These are phyloP conservation scores for Paramyrothecium sp. DNA, from an alignment of 2,329 filamentous ascomycete species.

Conservation along the genomic window DNA sequence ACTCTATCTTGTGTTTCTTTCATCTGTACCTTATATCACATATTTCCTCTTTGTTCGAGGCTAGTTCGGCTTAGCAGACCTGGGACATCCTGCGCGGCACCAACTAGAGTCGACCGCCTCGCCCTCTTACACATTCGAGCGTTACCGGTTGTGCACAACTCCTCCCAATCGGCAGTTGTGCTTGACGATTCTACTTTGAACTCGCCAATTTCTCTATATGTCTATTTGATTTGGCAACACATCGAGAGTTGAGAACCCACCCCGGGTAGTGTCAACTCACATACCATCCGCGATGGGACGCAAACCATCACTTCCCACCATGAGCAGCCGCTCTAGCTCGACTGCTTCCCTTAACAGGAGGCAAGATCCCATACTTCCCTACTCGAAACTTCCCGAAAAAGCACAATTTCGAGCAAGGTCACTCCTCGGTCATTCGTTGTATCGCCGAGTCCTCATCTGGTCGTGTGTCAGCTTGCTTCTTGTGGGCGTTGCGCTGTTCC, in stretches of 20 bases:
- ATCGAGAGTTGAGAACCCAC: background rate
- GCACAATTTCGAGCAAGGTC: constrained; percentile 40
- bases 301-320: constrained; percentile 26
- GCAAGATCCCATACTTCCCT: constrained; percentile 31
- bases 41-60: background rate
- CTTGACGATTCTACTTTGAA: no score
- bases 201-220: background rate
- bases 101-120: no score
- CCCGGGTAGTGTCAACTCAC: background rate
- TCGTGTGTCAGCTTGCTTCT: constrained; percentile 38
- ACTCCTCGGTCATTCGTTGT: constrained; percentile 50
- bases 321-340: constrained; percentile 33
- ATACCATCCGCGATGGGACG: constrained; percentile 19
- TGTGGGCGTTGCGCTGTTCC: constrained; percentile 38
- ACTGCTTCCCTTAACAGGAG: constrained; percentile 25
- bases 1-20: background rate
- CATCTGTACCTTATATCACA: background rate
- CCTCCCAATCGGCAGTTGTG: no score
- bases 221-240: background rate
- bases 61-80: background rate
- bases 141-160: no score
- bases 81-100: no score
- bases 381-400: constrained; percentile 29
- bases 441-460: constrained; percentile 53
- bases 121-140: no score